A percentile compares a stretch with the other conserved stretches of the same genome.
phyloP scores from a whole-genome alignment of 768 basidiomycete genomes.

The Boletus bicolor region DNA sequence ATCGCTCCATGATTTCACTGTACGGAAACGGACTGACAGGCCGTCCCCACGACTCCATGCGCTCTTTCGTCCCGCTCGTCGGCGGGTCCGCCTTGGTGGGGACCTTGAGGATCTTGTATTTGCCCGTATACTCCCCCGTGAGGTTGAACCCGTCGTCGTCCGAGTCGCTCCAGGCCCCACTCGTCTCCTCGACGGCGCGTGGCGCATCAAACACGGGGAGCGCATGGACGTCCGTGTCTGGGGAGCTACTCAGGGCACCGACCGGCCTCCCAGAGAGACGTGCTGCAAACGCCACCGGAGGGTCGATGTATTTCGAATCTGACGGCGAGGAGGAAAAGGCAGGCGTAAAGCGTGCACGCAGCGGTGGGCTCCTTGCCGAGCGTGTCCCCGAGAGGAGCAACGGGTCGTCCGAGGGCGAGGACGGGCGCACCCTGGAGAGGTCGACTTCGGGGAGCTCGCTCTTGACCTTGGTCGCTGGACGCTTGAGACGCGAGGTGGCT shows the following conservation, averaged over 20 bases:
- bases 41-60: slow-evolving; percentile 61
- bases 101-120: slow-evolving; percentile 52
- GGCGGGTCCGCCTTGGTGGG: slow-evolving; percentile 67
- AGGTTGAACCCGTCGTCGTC: slow-evolving; percentile 34
- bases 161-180: slow-evolving; percentile 27
- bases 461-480: slow-evolving; percentile 40
- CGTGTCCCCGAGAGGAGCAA: slow-evolving; percentile 52
- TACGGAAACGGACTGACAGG: slow-evolving; percentile 68
- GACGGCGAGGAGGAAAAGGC: slow-evolving; percentile 34
- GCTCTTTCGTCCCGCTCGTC: slow-evolving; percentile 32
- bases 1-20: slow-evolving; percentile 31
- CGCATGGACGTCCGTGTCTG: neutral
- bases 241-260: neutral
- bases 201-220: slow-evolving; percentile 20
- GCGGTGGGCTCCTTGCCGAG: slow-evolving; percentile 24
- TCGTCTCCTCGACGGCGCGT: slow-evolving; percentile 1
- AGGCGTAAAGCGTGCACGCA: slow-evolving; percentile 37
- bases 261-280: slow-evolving; percentile 16
- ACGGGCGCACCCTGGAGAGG: slow-evolving; percentile 56
- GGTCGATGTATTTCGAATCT: neutral
- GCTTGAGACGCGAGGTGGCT: slow-evolving; percentile 23
- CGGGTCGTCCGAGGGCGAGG: slow-evolving; percentile 76
- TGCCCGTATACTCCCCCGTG: slow-evolving; percentile 66
- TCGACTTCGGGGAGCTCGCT: slow-evolving; percentile 66
- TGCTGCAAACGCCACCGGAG: slow-evolving; percentile 16